A percentile compares a stretch with the other conserved stretches of the same genome.
Conservation (phyloP, 169 alveolate species). For the Cryptosporidium meleagridis region DNA sequence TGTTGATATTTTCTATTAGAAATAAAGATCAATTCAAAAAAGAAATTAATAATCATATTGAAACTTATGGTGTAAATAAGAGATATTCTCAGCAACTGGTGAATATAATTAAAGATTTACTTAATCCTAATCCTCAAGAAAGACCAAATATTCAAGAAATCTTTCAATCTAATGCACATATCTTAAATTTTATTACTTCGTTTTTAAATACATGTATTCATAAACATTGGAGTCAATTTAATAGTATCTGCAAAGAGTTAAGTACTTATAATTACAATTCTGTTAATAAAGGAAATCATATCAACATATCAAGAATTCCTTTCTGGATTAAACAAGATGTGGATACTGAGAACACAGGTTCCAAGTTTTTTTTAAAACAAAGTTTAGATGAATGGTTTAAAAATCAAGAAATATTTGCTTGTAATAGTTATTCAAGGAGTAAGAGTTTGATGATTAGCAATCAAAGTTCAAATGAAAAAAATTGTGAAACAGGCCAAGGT, state of each 20-base stretch:
- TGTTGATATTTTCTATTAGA: slow-evolving; percentile 28
- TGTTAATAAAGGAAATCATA: background rate
- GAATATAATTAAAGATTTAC: background rate
- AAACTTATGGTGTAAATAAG: slow-evolving; percentile 20
- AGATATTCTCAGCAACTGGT: slow-evolving; percentile 41
- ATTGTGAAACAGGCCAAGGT: background rate
- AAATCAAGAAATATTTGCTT: slow-evolving; percentile 4
- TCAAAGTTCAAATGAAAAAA: background rate
- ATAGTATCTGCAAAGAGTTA: background rate
- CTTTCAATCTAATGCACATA: background rate
- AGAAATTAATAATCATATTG: slow-evolving; percentile 15
- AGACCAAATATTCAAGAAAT: slow-evolving; percentile 13
- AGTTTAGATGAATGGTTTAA: slow-evolving; percentile 60
- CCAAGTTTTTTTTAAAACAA: slow-evolving; percentile 28
- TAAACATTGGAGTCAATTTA: slow-evolving; percentile 35
- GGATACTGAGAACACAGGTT: background rate
- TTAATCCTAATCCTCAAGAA: slow-evolving; percentile 35
- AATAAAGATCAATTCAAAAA: slow-evolving; percentile 14
- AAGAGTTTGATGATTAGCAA: background rate
- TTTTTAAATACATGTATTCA: slow-evolving; percentile 16
- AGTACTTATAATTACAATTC: background rate
- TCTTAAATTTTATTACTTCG: background rate
- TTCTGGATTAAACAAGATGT: slow-evolving; percentile 49
- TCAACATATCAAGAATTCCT: slow-evolving; percentile 7
- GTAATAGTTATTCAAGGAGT: background rate